Evolutionary conservation across 306 rosid genomes (phyloP).

Genomic region (Arachis stenosperma): DNA sequence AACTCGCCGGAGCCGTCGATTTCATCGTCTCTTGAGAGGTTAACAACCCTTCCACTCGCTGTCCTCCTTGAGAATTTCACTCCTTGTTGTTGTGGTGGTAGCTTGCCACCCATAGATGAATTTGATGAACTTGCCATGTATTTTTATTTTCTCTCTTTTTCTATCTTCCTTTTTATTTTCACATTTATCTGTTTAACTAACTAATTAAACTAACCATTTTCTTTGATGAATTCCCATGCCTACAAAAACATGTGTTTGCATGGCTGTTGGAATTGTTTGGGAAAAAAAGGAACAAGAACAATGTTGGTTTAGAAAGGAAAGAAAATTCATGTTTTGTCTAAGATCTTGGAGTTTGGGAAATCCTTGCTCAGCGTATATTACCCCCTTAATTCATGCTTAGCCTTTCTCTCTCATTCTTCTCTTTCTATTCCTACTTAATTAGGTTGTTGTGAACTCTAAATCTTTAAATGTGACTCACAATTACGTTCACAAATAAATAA

Average conservation of each 20-base stretch:
- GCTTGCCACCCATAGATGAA: conserved; percentile 42
- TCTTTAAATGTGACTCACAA: conserved; percentile 1
- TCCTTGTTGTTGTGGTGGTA: conserved; percentile 40
- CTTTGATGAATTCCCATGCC: background rate
- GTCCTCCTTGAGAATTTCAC: conserved; percentile 66
- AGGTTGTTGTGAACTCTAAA: background rate
- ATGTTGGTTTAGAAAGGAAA: conserved; percentile 7
- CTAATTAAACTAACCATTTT: no score
- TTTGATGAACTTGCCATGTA: conserved; percentile 48
- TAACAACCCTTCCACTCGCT: conserved; percentile 63
- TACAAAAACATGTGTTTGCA: background rate
- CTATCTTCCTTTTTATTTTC: background rate
- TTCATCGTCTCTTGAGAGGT: conserved; percentile 74
- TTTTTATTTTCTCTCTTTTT: background rate
- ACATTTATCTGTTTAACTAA: no score
- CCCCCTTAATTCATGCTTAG: conserved; percentile 50
- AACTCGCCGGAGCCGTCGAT: conserved; percentile 59
- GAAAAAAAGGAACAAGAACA: background rate
- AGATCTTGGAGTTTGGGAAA: conserved; percentile 11
- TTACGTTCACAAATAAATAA: background rate
- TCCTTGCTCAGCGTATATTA: background rate
- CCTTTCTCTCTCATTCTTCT: conserved; percentile 37
- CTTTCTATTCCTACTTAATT: background rate
- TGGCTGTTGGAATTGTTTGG: background rate
- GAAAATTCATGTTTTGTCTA: conserved; percentile 24